A percentile compares a stretch with the other conserved stretches of the same genome.
Evolutionary conservation across 495 filamentous ascomycete genomes (phyloP).

Genomic region (Pyrenula massariospora): DNA sequence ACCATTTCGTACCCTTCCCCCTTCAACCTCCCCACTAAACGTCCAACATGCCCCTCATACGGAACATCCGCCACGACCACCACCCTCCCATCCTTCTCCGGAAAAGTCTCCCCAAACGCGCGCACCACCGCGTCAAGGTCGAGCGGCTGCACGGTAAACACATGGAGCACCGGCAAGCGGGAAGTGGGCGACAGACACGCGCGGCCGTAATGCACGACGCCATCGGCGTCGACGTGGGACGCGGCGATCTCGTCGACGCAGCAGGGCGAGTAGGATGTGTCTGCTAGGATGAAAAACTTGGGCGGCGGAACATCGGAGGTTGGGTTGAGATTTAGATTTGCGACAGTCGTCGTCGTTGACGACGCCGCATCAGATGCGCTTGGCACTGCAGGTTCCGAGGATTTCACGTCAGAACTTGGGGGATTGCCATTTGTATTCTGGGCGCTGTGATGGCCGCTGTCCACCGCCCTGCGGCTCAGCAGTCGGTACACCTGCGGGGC

Average conservation of each 20-base stretch:
- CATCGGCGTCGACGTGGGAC: conserved; percentile 83
- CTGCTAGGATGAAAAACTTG: conserved; percentile 76
- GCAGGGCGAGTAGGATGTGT: conserved; percentile 94
- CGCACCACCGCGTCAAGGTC: conserved; percentile 40
- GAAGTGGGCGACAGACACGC: conserved; percentile 87
- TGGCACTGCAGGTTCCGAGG: conserved; percentile 6
- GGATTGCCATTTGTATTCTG: conserved; percentile 6
- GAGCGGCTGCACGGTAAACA: conserved; percentile 69
- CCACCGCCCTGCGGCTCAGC: conserved; percentile 49
- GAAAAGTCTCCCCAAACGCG: conserved; percentile 59
- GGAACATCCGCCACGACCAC: conserved; percentile 86
- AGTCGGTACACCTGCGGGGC: conserved; percentile 67
- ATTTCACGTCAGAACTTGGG: background rate
- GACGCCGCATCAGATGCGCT: conserved; percentile 2
- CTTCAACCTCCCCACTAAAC: conserved; percentile 34
- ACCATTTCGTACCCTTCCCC: conserved; percentile 57
- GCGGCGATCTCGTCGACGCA: conserved; percentile 97
- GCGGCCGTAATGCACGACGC: conserved; percentile 88
- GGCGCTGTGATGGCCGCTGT: conserved; percentile 1
- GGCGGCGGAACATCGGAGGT: conserved; percentile 18
- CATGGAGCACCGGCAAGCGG: conserved; percentile 78
- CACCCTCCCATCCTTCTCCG: conserved; percentile 47
- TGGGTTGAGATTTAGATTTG: conserved; percentile 16
- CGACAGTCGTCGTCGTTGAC: conserved; percentile 14
- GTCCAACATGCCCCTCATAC: conserved; percentile 57